A percentile compares a stretch with the other conserved stretches of the same genome.
These are phyloP conservation scores for Byssothecium circinans DNA, from an alignment of 2,329 filamentous ascomycete genomes.

Conservation along the genomic window DNA sequence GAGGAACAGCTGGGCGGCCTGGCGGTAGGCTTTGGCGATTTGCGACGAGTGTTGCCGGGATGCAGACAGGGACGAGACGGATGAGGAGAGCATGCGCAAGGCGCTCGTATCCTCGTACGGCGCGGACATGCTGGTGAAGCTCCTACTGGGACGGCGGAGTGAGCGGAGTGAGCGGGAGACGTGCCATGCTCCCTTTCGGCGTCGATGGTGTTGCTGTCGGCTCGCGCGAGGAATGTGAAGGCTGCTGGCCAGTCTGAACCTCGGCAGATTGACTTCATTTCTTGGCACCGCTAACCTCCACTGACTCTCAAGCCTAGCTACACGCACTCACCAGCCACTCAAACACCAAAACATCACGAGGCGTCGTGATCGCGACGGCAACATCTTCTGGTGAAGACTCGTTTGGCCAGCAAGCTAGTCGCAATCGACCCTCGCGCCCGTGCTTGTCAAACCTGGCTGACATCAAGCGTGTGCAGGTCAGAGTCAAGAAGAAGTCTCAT, in stretches of 20 bases:
- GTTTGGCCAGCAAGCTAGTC: too few species aligned
- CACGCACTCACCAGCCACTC: too few species aligned
- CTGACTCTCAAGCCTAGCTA: too few species aligned
- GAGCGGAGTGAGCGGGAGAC: too few species aligned
- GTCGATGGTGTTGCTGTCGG: constrained; percentile 13
- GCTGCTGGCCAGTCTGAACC: constrained; percentile 9
- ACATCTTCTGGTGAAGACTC: too few species aligned
- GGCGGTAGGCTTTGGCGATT: constrained; percentile 90
- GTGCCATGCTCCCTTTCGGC: constrained; percentile 12
- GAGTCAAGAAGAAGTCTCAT: too few species aligned
- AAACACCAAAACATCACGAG: too few species aligned
- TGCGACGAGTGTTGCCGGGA: constrained; percentile 68
- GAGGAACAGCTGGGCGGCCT: constrained; percentile 90
- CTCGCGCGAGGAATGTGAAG: constrained; percentile 20
- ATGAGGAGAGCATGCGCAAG: constrained; percentile 64
- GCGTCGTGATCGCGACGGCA: too few species aligned
- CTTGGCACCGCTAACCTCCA: too few species aligned
- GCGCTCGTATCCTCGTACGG: constrained; percentile 55
- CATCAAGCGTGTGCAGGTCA: too few species aligned
- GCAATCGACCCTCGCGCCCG: too few species aligned
- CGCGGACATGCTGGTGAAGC: constrained; percentile 42
- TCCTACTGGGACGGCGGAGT: constrained; percentile 1
- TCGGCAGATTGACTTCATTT: constrained; percentile 10
- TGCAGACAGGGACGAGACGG: constrained; percentile 69
- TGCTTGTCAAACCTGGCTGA: too few species aligned